Evolutionary conservation across 805 yeast genomes (phyloP).

Genomic region (Jamesozyma spencerorum): DNA sequence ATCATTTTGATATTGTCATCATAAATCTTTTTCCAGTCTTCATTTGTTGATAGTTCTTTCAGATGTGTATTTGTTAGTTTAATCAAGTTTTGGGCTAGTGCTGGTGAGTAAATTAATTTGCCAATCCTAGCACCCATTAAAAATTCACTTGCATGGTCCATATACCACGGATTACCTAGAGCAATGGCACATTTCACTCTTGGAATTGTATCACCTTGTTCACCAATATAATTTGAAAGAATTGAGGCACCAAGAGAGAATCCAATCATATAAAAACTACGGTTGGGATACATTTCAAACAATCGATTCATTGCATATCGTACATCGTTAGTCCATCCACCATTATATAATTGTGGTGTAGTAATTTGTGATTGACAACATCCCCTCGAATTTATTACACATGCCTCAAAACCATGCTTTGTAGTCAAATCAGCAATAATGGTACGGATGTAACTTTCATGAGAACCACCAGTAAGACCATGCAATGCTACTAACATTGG

Average conservation of each 20-base stretch:
- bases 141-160: slow-evolving; percentile 39
- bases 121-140: slow-evolving; percentile 39
- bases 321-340: slow-evolving; percentile 63
- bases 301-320: slow-evolving; percentile 1
- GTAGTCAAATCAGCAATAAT: slow-evolving; percentile 36
- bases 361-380: slow-evolving; percentile 64
- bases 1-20: slow-evolving; percentile 20
- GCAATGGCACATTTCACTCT: slow-evolving; percentile 45
- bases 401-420: slow-evolving; percentile 44
- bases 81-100: slow-evolving; percentile 41
- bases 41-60: slow-evolving; percentile 30
- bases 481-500: slow-evolving; percentile 64
- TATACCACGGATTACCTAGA: slow-evolving; percentile 69
- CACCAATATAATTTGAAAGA: slow-evolving; percentile 64
- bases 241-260: slow-evolving; percentile 74
- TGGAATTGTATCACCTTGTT: slow-evolving; percentile 39
- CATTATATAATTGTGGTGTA: slow-evolving; percentile 62
- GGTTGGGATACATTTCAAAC: slow-evolving; percentile 35
- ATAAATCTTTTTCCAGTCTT: slow-evolving; percentile 9
- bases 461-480: slow-evolving; percentile 82
- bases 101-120: slow-evolving; percentile 38
- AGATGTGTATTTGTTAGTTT: slow-evolving; percentile 37
- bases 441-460: slow-evolving; percentile 64
- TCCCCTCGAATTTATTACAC: slow-evolving; percentile 67
- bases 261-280: slow-evolving; percentile 66